Percentiles rank a stretch among this genome's conserved stretches.
Conservation (phyloP, 352 stramenopile genomes). For the Phytopythium ostracodes region DNA sequence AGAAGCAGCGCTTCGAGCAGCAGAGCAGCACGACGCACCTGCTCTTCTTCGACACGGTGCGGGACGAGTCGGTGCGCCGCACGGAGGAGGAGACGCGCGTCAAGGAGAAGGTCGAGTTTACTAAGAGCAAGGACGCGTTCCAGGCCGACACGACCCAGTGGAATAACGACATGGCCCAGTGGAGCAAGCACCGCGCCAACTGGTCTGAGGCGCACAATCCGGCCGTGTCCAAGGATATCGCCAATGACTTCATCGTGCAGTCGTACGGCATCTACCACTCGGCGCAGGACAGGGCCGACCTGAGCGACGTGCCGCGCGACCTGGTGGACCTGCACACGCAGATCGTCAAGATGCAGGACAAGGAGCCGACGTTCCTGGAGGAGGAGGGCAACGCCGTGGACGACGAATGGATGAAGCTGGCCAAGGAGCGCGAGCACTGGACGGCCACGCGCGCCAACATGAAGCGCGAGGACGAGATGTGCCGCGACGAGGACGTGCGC, state of each 20-base stretch:
- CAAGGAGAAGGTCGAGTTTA: slow-evolving; percentile 89
- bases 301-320: slow-evolving; percentile 54
- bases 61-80: slow-evolving; percentile 62
- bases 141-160: slow-evolving; percentile 85
- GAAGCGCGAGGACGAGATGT: slow-evolving; percentile 88
- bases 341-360: slow-evolving; percentile 83
- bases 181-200: slow-evolving; percentile 83
- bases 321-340: slow-evolving; percentile 68
- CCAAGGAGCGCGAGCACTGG: slow-evolving; percentile 88
- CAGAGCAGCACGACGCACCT: slow-evolving; percentile 74
- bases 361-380: slow-evolving; percentile 72
- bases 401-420: slow-evolving; percentile 87
- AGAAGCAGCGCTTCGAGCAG: slow-evolving; percentile 79
- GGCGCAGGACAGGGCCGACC: slow-evolving; percentile 32
- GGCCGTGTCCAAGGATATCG: slow-evolving; percentile 84
- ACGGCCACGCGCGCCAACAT: slow-evolving; percentile 84
- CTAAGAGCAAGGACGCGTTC: slow-evolving; percentile 86
- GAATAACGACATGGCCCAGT: slow-evolving; percentile 88
- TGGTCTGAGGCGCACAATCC: slow-evolving; percentile 87
- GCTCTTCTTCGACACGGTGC: slow-evolving; percentile 81
- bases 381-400: slow-evolving; percentile 80
- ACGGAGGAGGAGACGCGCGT: slow-evolving; percentile 77
- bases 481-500: slow-evolving; percentile 72
- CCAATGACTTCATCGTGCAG: slow-evolving; percentile 84
- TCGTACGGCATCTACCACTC: slow-evolving; percentile 84